These are phyloP conservation scores for Begonia loranthoides DNA, from an alignment of 306 rosid species.

Conservation along the genomic window DNA sequence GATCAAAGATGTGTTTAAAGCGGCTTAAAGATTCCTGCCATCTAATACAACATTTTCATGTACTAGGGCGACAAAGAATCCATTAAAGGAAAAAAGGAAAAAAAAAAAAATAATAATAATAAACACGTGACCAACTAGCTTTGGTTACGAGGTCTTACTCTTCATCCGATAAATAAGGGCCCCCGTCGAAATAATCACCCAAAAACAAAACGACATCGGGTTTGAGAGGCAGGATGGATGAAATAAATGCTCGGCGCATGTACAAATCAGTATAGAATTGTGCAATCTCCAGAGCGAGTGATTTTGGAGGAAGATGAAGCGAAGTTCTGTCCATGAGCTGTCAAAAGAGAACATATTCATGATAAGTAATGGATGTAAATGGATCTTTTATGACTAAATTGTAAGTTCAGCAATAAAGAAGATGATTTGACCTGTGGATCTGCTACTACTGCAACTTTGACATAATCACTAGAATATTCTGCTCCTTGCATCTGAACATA, in stretches of 20 bases:
- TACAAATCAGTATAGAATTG: conserved; percentile 68
- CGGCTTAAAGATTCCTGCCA: conserved; percentile 69
- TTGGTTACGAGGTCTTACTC: conserved; percentile 40
- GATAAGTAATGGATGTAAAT: conserved; percentile 7
- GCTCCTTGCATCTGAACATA: conserved; percentile 20
- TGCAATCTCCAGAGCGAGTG: conserved; percentile 50
- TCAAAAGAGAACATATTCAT: conserved; percentile 1
- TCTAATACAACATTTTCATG: conserved; percentile 25
- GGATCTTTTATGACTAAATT: conserved; percentile 2
- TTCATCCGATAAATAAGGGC: conserved; percentile 44
- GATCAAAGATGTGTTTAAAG: conserved; percentile 48
- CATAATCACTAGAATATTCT: conserved; percentile 22
- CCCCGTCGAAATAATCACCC: conserved; percentile 86
- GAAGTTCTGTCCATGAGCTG: conserved; percentile 83
- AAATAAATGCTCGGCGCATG: conserved; percentile 72
- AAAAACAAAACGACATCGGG: conserved; percentile 63
- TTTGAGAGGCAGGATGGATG: conserved; percentile 48
- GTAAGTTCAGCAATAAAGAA: conserved; percentile 1
- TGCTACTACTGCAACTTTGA: conserved; percentile 58
- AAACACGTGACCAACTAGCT: too few species aligned
- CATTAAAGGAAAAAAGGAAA: too few species aligned
- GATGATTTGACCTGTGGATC: conserved; percentile 64
- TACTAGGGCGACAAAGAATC: too few species aligned
- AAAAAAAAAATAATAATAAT: too few species aligned
- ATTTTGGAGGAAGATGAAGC: conserved; percentile 45